phyloP scores from a whole-genome alignment of 495 filamentous ascomycete species.

The Endocarpon pusillum region DNA sequence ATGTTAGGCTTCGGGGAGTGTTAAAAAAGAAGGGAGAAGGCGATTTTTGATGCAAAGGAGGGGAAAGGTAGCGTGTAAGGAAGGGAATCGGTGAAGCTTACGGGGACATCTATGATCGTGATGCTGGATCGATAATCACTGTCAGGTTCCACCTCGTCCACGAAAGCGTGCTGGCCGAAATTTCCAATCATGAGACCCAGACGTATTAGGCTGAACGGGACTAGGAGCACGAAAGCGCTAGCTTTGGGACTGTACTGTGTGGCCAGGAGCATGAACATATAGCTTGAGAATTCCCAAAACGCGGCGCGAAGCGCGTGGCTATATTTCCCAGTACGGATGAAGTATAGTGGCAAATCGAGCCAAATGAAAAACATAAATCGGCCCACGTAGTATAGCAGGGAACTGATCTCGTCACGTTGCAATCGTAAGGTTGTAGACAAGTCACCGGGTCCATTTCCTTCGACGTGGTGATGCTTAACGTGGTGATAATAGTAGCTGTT shows the following conservation, averaged over 20 bases:
- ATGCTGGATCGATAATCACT: slow-evolving; percentile 57
- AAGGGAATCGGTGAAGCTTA: too few species aligned
- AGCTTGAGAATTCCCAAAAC: slow-evolving; percentile 40
- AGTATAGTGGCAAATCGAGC: slow-evolving; percentile 61
- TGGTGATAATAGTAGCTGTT: slow-evolving; percentile 75
- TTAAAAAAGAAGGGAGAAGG: too few species aligned
- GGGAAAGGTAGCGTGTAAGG: not conserved
- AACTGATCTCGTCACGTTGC: slow-evolving; percentile 45
- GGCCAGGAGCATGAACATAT: too few species aligned
- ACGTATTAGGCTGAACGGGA: slow-evolving; percentile 42
- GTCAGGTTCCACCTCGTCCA: slow-evolving; percentile 48
- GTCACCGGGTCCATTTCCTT: slow-evolving; percentile 62
- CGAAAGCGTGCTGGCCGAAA: slow-evolving; percentile 61
- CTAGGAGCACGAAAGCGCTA: slow-evolving; percentile 38
- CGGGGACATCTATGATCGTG: slow-evolving; percentile 53
- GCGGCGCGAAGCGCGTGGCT: slow-evolving; percentile 31
- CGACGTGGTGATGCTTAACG: slow-evolving; percentile 71
- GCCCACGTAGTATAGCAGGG: slow-evolving; percentile 51
- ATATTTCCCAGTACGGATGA: slow-evolving; percentile 36
- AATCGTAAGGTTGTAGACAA: slow-evolving; percentile 60
- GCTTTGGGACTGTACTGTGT: too few species aligned
- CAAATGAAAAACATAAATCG: slow-evolving; percentile 58
- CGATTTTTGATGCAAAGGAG: too few species aligned
- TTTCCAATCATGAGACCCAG: slow-evolving; percentile 56
- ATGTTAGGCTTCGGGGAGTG: too few species aligned